Base-by-base conservation (phyloP, 352 stramenopile genomes). In the Phytophthora citrophthora region DNA sequence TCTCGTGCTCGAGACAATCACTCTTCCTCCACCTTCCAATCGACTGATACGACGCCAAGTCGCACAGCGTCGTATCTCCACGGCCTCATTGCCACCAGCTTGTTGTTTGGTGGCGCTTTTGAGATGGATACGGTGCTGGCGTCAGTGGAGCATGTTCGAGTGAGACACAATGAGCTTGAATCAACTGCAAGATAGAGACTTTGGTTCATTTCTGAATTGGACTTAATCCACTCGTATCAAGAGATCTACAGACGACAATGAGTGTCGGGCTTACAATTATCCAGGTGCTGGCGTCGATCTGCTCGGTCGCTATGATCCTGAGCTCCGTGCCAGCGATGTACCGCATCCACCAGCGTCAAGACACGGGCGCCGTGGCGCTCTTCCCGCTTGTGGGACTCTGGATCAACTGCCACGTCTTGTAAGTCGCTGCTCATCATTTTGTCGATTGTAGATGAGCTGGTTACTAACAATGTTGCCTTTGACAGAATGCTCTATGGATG, bases 371-470 rank as follows among this genome's bases (percentile, higher is more conserved):
- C 5, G 65, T 77, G 6, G 64, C 70, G 34, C 50, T 81, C 39
- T 71, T 81, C 34, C 72, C 72, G 1, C 59, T 83, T 29, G 68
- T 83, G 12, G 64, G 68, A 29, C 64, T 83, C 20, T 76, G 70
- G 59, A 52, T 77, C 12, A 77, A 70, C 36, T 79, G 67, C 6
- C 70, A 79, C 48, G 68, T 77, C 24, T 60, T 76, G 70, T 78
- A 68, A 58, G 67, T 61, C 15, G 24, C 18, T 48, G 24, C 16
- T 15, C 45, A 56, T 50, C 40, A n/a, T 11, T 16, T 29, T 9
- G n/a, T n/a, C n/a, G n/a, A n/a, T 26, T 53, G 48, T 52, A 31
- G 15, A 50, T 31, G 27, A 64, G 20, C 23, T 55, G 18, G 34
- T 54, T 44, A 44, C 29, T 65, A 31, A 61, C 47, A 5, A 45